phyloP scores from a whole-genome alignment of 306 rosid genomes.

The Hippophae tibetana region DNA sequence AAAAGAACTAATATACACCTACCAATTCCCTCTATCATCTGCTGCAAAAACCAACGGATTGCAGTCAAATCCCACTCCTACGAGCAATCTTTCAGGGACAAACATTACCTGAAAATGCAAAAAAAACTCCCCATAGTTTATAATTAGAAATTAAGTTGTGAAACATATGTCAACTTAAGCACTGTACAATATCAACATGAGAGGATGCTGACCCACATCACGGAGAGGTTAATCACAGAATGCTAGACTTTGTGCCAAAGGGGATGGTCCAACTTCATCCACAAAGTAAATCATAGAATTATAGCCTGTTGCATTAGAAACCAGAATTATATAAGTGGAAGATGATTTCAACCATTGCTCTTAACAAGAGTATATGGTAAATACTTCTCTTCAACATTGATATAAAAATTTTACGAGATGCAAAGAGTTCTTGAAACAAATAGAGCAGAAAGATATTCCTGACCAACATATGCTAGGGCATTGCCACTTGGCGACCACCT shows the following conservation, averaged over 20 bases:
- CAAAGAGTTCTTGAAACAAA: background rate
- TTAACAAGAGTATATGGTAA: constrained; percentile 1
- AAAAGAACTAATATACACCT: constrained; percentile 18
- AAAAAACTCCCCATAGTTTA: constrained; percentile 27
- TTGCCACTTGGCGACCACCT: constrained; percentile 98
- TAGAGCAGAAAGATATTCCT: constrained; percentile 32
- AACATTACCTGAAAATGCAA: constrained; percentile 70
- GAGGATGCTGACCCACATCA: constrained; percentile 99
- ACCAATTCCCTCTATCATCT: constrained; percentile 86
- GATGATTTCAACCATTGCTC: constrained; percentile 8
- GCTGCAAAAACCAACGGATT: constrained; percentile 82
- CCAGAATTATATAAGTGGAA: constrained; percentile 10
- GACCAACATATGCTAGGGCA: constrained; percentile 87
- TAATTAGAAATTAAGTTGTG: constrained; percentile 26
- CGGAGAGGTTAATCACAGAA: constrained; percentile 93
- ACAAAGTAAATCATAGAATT: constrained; percentile 91
- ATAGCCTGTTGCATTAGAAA: constrained; percentile 60
- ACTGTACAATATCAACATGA: constrained; percentile 29
- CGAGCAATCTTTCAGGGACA: constrained; percentile 74
- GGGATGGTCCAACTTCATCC: constrained; percentile 89
- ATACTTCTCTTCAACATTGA: background rate
- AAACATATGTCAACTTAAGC: constrained; percentile 17
- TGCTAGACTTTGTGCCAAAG: constrained; percentile 82
- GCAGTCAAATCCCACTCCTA: constrained; percentile 92
- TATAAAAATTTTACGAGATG: background rate